Conservation (phyloP, 139 green algal species). For the Pleodorina starrii region DNA sequence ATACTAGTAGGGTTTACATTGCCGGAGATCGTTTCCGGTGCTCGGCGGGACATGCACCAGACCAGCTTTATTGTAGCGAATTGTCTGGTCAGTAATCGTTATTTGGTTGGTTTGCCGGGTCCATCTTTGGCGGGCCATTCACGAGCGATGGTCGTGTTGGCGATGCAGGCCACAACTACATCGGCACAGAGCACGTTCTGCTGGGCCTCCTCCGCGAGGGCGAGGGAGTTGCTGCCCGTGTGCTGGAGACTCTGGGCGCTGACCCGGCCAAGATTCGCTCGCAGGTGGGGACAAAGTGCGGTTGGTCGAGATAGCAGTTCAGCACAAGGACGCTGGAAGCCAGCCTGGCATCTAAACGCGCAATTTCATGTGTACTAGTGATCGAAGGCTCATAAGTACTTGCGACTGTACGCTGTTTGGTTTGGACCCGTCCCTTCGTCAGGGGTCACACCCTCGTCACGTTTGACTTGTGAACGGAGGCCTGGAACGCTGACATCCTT, state of each 20-base stretch:
- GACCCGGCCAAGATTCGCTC: slow-evolving; percentile 98
- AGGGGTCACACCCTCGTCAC: too few species aligned
- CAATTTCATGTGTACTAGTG: too few species aligned
- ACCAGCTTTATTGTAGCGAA: not conserved
- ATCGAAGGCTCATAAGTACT: too few species aligned
- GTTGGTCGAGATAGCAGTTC: too few species aligned
- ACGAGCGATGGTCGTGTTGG: slow-evolving; percentile 8
- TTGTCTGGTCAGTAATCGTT: not conserved
- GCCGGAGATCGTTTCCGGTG: slow-evolving; percentile 5
- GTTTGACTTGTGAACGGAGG: too few species aligned
- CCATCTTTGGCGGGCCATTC: not conserved
- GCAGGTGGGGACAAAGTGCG: slow-evolving; percentile 78
- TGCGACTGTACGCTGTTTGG: too few species aligned
- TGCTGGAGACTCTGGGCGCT: slow-evolving; percentile 97
- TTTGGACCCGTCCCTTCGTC: too few species aligned
- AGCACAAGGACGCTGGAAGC: too few species aligned
- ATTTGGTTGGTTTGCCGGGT: not conserved
- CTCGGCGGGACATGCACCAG: not conserved
- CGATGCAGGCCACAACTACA: slow-evolving; percentile 98
- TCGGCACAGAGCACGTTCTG: slow-evolving; percentile 99
- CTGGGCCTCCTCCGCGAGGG: slow-evolving; percentile 97
- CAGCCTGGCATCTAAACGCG: too few species aligned
- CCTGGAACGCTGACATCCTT: too few species aligned
- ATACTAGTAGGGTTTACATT: slow-evolving; percentile 9
- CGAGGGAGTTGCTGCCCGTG: slow-evolving; percentile 97